Evolutionary conservation across 2,329 filamentous ascomycete species (phyloP), one percentile per base, ranked within the genome.

Genomic region (Penicillium sp.): DNA sequence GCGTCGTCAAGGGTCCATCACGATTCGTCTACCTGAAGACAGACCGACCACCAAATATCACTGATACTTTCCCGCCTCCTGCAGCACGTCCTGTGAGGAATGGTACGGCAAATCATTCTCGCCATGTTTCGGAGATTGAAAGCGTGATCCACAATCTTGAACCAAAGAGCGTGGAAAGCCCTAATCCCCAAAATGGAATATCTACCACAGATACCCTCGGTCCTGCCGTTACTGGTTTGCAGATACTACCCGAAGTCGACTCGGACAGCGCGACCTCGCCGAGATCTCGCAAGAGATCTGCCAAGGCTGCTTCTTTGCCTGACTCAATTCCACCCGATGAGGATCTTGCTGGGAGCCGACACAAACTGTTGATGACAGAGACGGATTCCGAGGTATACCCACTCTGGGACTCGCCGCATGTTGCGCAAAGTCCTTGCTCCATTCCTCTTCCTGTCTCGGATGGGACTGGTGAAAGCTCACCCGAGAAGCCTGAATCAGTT

Each of bases 251-350:
- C 8, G 24, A 29, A 9, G 16, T 18, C 3, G 14, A 34, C 16
- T 21, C 11, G 21, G 38, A 18, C 36, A 2, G 24, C 16, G 24
- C 39, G 31, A 21, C 44, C 1, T 18, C 39, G 8, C 36, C 40
- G 9, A 63, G 53, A 22, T 54, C 61, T 14, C 60, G 61, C 18
- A 71, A 71, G 53, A 62, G 68, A 51, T 66, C 53, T 21, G 67
- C 68, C 9, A 56, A 55, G 27, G 61, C 62, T 29, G 68, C 68
- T 9, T 68, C 64, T 13, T 47, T 71, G 2, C 59, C 67, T 6
- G 67, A 69, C 48, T 64, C 59, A 9, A 60, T 59, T 3, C 54
- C 59, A 3, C 58, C 61, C 7, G 65, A 68, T n/a, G 53, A 57
- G 22, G 62, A 65, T 6, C 48, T 49, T 11, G 39, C 47, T 31